Base-by-base conservation (phyloP, 345 rosid genomes). In the Salix koriyanagi region DNA sequence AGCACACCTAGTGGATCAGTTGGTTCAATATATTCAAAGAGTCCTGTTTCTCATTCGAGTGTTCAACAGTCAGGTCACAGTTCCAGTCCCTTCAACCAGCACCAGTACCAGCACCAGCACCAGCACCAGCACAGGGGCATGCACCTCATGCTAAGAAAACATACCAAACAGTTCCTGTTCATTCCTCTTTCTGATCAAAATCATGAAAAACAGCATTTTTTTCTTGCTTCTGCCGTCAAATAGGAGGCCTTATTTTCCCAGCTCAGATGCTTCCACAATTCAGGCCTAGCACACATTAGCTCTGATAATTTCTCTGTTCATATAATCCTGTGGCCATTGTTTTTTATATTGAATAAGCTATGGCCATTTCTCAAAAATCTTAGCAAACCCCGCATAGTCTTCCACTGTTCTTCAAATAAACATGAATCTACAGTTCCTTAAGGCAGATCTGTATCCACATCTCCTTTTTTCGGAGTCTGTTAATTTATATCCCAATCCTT, bases 41-140 rank as follows among this genome's bases (percentile, higher is more conserved):
- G 85, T 30, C 54, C 79, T 14, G 76, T 75, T 76, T 77, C 82
- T 71, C 84, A 76, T 48, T 50, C 84, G 16, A 84, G 73, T 16
- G 12, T 62, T 66, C 91, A 81, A 80, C 87, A 83, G 65, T 78
- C 91, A 67, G 73, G 85, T 72, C 88, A 76, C 82, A 81, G 82
- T 74, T 79, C 94, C 75, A 79, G 85, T 76, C 84, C 84, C 86
- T 69, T 75, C 90, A 75, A 60, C 85, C 30, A 79, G 75, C 32
- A 72, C 65, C 28, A 61, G 79, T 41, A 30, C 32, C 69, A 73
- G 83, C 54, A 10, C 26, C 26, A 73, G 83, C 54, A 10, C 26
- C 26, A 25, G 26, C 26, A 25, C 14, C 44, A 75, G 72, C 73
- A 44, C 62, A 1, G 82, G 79, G 78, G 68, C 79, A 14, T 77